A percentile compares a stretch with the other conserved stretches of the same genome.
phyloP scores from a whole-genome alignment of 495 filamentous ascomycete genomes.

The Aspergillus sclerotiicarbonarius region DNA sequence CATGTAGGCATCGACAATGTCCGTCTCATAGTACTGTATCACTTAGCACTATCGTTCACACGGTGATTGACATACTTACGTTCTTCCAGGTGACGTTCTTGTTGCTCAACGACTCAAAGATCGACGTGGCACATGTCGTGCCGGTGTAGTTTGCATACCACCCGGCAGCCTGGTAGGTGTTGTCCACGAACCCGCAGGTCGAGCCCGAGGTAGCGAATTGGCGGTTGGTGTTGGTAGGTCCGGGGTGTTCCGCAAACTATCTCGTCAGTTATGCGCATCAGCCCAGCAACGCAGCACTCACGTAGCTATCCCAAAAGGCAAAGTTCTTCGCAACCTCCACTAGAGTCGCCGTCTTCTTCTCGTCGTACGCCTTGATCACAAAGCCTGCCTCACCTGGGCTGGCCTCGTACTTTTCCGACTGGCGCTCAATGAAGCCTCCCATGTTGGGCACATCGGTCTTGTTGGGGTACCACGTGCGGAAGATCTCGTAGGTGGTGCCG shows the following conservation, averaged over 20 bases:
- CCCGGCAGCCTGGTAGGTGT: conserved; percentile 31
- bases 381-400: conserved; percentile 39
- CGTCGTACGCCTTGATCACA: conserved; percentile 40
- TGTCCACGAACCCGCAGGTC: conserved; percentile 33
- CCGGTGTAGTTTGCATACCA: conserved; percentile 37
- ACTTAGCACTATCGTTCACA: too few relatives aligned
- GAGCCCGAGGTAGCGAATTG: conserved; percentile 41
- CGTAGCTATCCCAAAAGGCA: conserved; percentile 42
- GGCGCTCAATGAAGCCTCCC: conserved; percentile 43
- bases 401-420: conserved; percentile 39
- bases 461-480: conserved; percentile 39
- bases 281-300: conserved; percentile 14
- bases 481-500: conserved; percentile 41
- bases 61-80: too few relatives aligned
- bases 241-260: conserved; percentile 39
- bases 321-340: conserved; percentile 39
- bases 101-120: conserved; percentile 35
- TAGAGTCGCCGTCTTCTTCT: conserved; percentile 37
- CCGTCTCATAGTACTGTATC: conserved; percentile 42
- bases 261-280: conserved; percentile 7
- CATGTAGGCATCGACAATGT: conserved; percentile 39
- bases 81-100: conserved; percentile 39
- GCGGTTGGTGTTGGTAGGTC: conserved; percentile 40
- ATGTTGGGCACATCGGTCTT: conserved; percentile 40
- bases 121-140: conserved; percentile 36